Evolutionary conservation across 1,284 basidiomycete species (phyloP).

Genomic region (Xerocomus nothofagi): DNA sequence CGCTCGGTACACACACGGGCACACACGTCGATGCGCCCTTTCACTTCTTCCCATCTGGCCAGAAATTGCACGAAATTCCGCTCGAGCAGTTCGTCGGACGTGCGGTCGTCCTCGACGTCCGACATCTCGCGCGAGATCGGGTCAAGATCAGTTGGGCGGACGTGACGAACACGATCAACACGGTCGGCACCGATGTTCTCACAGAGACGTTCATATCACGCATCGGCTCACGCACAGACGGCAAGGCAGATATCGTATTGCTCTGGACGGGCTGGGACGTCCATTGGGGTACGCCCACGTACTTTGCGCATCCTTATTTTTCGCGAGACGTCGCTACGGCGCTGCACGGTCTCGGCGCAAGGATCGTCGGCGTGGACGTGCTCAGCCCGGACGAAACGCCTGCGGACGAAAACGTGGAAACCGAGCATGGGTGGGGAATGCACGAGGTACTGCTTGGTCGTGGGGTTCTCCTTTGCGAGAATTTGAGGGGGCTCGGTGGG

Average conservation of each 20-base stretch:
- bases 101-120: constrained; percentile 50
- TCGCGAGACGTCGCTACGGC: constrained; percentile 48
- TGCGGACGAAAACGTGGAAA: constrained; percentile 5
- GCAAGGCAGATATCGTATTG: constrained; percentile 43
- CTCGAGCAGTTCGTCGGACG: constrained; percentile 51
- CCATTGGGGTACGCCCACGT: constrained; percentile 50
- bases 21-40: constrained; percentile 76
- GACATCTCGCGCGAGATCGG: constrained; percentile 37
- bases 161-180: constrained; percentile 14
- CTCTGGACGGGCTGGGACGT: constrained; percentile 63
- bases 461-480: constrained; percentile 66
- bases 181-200: no score
- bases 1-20: constrained; percentile 42
- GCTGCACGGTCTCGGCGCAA: constrained; percentile 51
- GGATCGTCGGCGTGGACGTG: constrained; percentile 59
- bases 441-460: constrained; percentile 58
- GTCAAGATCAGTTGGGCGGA: constrained; percentile 56
- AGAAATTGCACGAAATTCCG: constrained; percentile 56
- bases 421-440: constrained; percentile 36
- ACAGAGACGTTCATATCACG: constrained; percentile 1
- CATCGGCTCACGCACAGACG: constrained; percentile 35
- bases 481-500: constrained; percentile 51
- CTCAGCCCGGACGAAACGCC: constrained; percentile 66
- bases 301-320: constrained; percentile 66
- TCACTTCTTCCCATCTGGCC: constrained; percentile 59